Conservation (phyloP, 306 rosid species). For the Malus fusca region DNA sequence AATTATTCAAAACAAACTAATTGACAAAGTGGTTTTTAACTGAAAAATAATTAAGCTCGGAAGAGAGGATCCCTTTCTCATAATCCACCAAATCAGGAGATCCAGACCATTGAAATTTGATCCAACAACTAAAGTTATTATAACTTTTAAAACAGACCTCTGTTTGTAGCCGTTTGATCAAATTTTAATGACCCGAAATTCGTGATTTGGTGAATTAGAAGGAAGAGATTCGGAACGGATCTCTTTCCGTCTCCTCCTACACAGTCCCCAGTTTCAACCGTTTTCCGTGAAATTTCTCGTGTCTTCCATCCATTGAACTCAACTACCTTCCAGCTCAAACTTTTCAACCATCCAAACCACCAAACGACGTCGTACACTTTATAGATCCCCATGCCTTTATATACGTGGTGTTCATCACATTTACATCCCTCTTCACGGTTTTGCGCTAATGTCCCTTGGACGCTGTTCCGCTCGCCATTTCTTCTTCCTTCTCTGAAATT, state of each 20-base stretch:
- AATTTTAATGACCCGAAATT: rapidly evolving
- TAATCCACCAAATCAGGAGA: too few relatives aligned
- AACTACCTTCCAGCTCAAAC: not conserved
- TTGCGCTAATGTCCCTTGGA: not conserved
- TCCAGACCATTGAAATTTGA: too few relatives aligned
- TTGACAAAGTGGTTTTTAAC: too few relatives aligned
- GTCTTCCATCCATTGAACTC: not conserved
- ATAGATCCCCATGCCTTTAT: not conserved
- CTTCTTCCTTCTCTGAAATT: not conserved
- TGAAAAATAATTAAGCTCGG: too few relatives aligned
- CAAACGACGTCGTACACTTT: not conserved
- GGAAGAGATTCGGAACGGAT: too few relatives aligned
- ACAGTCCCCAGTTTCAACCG: not conserved
- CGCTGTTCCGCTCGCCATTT: not conserved
- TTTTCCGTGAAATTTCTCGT: not conserved
- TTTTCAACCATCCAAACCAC: not conserved
- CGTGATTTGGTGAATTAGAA: too few relatives aligned
- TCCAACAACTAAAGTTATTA: too few relatives aligned
- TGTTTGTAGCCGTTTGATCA: too few relatives aligned
- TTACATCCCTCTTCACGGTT: not conserved
- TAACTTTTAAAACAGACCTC: rapidly evolving
- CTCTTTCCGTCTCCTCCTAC: not conserved
- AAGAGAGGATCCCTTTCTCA: rapidly evolving
- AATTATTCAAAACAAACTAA: too few relatives aligned
- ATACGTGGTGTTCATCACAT: not conserved